phyloP scores from a whole-genome alignment of 768 basidiomycete genomes.

The Pisolithus marmoratus region DNA sequence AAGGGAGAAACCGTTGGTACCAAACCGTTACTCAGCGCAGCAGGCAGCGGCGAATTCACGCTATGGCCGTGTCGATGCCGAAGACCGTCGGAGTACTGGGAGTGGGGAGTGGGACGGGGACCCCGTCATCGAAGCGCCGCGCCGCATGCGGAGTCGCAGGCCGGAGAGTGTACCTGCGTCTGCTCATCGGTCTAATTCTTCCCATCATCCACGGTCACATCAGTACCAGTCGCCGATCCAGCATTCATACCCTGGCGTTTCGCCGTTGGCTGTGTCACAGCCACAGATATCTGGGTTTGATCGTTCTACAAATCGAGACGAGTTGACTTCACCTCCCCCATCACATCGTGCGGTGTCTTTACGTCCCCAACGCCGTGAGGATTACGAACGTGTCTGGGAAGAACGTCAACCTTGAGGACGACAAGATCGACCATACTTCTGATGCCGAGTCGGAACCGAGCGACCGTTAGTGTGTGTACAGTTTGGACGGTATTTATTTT shows the following conservation, averaged over 20 bases:
- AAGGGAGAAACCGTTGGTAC: slow-evolving; percentile 17
- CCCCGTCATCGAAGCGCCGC: slow-evolving; percentile 10
- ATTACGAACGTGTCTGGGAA: neutral
- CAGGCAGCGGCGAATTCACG: neutral
- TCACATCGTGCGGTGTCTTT: slow-evolving; percentile 10
- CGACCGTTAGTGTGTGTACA: too few species aligned
- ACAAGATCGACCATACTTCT: too few species aligned
- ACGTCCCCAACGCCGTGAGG: slow-evolving; percentile 22
- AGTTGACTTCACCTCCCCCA: neutral
- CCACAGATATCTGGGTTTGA: neutral
- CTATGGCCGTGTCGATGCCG: too few species aligned
- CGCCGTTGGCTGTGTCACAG: slow-evolving; percentile 4
- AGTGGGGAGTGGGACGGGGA: slow-evolving; percentile 20
- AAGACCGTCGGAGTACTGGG: slow-evolving; percentile 15
- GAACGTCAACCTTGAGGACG: too few species aligned
- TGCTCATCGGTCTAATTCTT: slow-evolving; percentile 4
- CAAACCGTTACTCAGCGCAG: slow-evolving; percentile 16
- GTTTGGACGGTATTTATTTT: too few species aligned
- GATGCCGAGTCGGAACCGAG: too few species aligned
- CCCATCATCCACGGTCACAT: slow-evolving; percentile 7
- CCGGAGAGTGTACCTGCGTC: slow-evolving; percentile 8
- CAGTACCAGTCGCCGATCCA: neutral
- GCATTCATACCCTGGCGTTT: neutral
- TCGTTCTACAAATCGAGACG: neutral
- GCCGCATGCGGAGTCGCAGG: slow-evolving; percentile 1